Conservation (phyloP, 495 filamentous ascomycete genomes). For the Penicillium flavigenum region DNA sequence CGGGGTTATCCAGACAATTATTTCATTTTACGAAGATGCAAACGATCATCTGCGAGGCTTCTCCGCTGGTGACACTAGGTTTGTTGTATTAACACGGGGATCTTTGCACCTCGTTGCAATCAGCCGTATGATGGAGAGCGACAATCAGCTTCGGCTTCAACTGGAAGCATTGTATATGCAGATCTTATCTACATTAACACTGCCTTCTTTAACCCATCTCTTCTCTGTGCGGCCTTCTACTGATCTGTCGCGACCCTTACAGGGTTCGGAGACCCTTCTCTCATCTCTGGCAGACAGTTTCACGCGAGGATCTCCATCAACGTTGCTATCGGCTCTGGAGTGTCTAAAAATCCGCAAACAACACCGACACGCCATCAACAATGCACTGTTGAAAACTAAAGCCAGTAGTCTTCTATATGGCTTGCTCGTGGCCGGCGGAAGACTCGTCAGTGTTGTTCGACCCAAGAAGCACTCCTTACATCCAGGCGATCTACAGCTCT, state of each 20-base stretch:
- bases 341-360: conserved; percentile 85
- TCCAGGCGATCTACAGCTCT: conserved; percentile 90
- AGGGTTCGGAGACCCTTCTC: conserved; percentile 88
- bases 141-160: conserved; percentile 79
- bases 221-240: conserved; percentile 89
- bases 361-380: conserved; percentile 83
- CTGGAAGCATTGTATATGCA: conserved; percentile 97
- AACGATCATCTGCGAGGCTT: conserved; percentile 77
- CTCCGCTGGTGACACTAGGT: conserved; percentile 76
- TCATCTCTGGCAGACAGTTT: conserved; percentile 93
- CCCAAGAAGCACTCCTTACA: conserved; percentile 95
- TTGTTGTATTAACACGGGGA: conserved; percentile 79
- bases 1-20: conserved; percentile 95
- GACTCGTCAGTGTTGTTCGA: conserved; percentile 88
- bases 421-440: conserved; percentile 88
- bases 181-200: conserved; percentile 89
- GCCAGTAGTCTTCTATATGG: conserved; percentile 82
- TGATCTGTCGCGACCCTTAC: conserved; percentile 86
- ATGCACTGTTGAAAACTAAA: conserved; percentile 74
- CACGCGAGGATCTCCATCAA: conserved; percentile 85
- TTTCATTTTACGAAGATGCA: conserved; percentile 87
- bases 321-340: conserved; percentile 85
- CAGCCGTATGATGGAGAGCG: conserved; percentile 86
- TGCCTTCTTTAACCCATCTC: conserved; percentile 82
- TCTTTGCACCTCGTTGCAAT: conserved; percentile 92